These are phyloP conservation scores for Cladophialophora psammophila DNA, from an alignment of 2,329 filamentous ascomycete genomes.

Conservation along the genomic window DNA sequence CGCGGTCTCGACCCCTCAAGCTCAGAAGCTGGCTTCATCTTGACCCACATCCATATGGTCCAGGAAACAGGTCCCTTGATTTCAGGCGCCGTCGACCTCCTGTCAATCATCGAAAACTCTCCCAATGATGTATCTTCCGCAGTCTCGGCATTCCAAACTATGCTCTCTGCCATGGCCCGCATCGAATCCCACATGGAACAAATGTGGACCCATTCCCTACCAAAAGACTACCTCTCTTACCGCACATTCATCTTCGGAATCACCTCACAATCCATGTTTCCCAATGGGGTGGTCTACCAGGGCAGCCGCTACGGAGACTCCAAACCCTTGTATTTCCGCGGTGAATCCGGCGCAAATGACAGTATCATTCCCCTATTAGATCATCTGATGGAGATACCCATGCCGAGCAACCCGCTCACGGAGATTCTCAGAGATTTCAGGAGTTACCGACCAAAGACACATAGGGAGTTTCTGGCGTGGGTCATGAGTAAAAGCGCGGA, in stretches of 20 bases:
- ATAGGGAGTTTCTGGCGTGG: slow-evolving; percentile 81
- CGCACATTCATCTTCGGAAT: slow-evolving; percentile 98
- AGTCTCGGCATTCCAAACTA: slow-evolving; percentile 62
- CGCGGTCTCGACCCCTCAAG: slow-evolving; percentile 83
- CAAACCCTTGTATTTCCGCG: slow-evolving; percentile 80
- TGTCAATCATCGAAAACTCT: slow-evolving; percentile 61
- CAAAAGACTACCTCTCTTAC: slow-evolving; percentile 84
- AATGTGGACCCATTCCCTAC: slow-evolving; percentile 93
- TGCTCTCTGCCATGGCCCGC: slow-evolving; percentile 69
- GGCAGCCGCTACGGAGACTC: slow-evolving; percentile 69
- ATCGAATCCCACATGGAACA: slow-evolving; percentile 83
- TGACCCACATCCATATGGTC: slow-evolving; percentile 96
- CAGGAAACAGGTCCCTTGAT: slow-evolving; percentile 81
- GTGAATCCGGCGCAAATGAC: slow-evolving; percentile 93
- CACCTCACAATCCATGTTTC: slow-evolving; percentile 92
- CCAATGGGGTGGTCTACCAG: slow-evolving; percentile 87
- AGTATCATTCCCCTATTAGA: slow-evolving; percentile 92
- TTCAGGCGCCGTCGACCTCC: slow-evolving; percentile 71
- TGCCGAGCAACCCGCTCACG: slow-evolving; percentile 89
- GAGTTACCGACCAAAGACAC: slow-evolving; percentile 85
- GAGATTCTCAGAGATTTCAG: slow-evolving; percentile 89
- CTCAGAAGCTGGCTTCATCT: slow-evolving; percentile 94
- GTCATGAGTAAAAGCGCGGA: slow-evolving; percentile 65
- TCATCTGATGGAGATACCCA: slow-evolving; percentile 82
- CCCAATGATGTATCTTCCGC: slow-evolving; percentile 21